Base-by-base conservation (phyloP, 164 flowering plant species). In the Nymphaea thermarum region DNA sequence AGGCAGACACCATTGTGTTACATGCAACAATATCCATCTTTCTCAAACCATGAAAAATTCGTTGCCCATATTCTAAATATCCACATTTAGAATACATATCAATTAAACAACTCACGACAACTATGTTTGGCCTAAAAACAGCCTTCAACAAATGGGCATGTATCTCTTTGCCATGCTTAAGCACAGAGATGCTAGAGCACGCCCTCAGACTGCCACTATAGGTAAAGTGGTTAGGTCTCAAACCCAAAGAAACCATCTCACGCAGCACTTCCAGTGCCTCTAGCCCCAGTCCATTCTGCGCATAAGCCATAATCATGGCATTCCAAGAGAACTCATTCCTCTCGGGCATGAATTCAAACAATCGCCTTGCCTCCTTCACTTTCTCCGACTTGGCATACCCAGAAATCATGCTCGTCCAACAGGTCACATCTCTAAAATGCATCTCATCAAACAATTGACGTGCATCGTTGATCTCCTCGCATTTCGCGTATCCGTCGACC, bases 1-100 rank as follows among this genome's bases (percentile, higher is more conserved):
- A 80, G 8, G 90, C 87, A 67, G 90, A 78, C 18, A 88, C 78
- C 84, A 88, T 81, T 3, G 91, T 83, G 79, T 90, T 90, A 91
- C 93, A 88, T 68, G 82, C 63, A 25, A 83, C 81, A 43, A 74
- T 67, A 67, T 86, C 86, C 80, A 83, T 85, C 71, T 79, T 64
- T 70, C 74, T 77, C 67, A 71, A 62, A 43, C 70, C 67, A 67
- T 70, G 18, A 65, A 90, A 90, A 66, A 84, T 86, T 64, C 17
- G 71, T 66, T 64, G 63, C 4, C 80, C 82, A 67, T 44, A 60
- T 69, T 73, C 79, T 57, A 88, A 69, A 44, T 73, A 66, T 43
- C 90, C 94, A 71, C 90, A 90, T 71, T 88, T 88, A 4, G 90
- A 81, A 69, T 90, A 88, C 92, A 90, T 87, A 71, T 86, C 93